A percentile compares a stretch with the other conserved stretches of the same genome.
Conservation (phyloP, 257 asterid genomes). For the Pogostemon cablin region DNA sequence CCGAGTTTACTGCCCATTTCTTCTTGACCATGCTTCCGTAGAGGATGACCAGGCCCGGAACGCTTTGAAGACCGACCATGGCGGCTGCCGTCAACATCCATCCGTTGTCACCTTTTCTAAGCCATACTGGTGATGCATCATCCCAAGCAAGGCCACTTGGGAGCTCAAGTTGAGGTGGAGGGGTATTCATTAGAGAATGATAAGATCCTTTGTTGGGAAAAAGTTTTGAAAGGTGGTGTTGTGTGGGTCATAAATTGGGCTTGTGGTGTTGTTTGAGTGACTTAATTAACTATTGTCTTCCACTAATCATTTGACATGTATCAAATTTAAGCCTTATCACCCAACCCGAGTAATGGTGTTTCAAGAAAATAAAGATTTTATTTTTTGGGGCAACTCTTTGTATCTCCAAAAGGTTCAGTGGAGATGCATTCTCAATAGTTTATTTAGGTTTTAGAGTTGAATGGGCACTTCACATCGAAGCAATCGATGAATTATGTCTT, state of each 20-base stretch:
- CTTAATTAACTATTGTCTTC: too few relatives aligned
- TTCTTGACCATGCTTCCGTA: constrained; percentile 82
- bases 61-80: constrained; percentile 79
- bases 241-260: constrained; percentile 22
- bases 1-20: constrained; percentile 77
- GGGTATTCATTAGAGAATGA: background rate
- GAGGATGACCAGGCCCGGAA: constrained; percentile 67
- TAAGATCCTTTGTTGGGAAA: background rate
- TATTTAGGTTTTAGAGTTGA: constrained; percentile 17
- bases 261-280: background rate
- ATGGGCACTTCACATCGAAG: constrained; percentile 26
- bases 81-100: constrained; percentile 67
- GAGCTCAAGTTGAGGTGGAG: background rate
- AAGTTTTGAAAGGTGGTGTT: background rate
- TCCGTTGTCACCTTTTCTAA: constrained; percentile 63
- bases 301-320: too few relatives aligned
- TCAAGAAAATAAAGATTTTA: too few relatives aligned
- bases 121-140: constrained; percentile 48
- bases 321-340: too few relatives aligned
- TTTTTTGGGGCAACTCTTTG: too few relatives aligned
- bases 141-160: constrained; percentile 39
- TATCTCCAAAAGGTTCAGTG: too few relatives aligned
- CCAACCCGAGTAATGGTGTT: too few relatives aligned
- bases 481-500: constrained; percentile 36
- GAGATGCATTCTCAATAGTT: too few relatives aligned